Percentiles rank a stretch among this genome's conserved stretches.
These are phyloP conservation scores for Tolypocladium ovalisporum DNA, from an alignment of 2,329 filamentous ascomycete species.

Conservation along the genomic window DNA sequence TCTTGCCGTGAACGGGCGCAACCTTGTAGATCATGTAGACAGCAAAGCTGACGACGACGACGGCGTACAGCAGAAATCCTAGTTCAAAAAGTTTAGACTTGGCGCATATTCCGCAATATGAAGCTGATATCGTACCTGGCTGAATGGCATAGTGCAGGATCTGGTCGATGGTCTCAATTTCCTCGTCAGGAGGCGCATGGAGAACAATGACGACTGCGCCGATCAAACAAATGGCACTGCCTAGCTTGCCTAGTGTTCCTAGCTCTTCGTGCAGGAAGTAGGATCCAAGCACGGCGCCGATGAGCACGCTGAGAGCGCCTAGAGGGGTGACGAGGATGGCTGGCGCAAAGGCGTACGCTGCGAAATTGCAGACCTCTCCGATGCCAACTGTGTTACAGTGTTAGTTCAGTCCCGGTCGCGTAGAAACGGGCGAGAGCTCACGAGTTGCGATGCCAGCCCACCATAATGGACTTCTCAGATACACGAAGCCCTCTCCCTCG, in stretches of 20 bases:
- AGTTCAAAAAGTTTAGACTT: slow-evolving; percentile 3
- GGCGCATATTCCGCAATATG: background rate
- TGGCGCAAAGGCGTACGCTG: slow-evolving; percentile 93
- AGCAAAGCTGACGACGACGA: slow-evolving; percentile 71
- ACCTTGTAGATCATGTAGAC: slow-evolving; percentile 94
- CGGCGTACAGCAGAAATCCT: slow-evolving; percentile 87
- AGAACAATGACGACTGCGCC: slow-evolving; percentile 96
- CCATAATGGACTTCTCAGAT: slow-evolving; percentile 91
- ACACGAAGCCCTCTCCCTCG: slow-evolving; percentile 91
- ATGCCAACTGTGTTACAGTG: slow-evolving; percentile 57
- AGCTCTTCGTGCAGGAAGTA: slow-evolving; percentile 89
- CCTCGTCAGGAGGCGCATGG: slow-evolving; percentile 88
- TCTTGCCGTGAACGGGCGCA: slow-evolving; percentile 80
- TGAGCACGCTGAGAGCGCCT: slow-evolving; percentile 86
- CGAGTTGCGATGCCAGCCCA: slow-evolving; percentile 89
- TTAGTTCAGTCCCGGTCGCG: slow-evolving; percentile 8
- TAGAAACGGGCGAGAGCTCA: slow-evolving; percentile 33
- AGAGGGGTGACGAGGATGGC: slow-evolving; percentile 97
- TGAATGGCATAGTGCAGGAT: slow-evolving; percentile 85
- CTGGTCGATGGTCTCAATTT: slow-evolving; percentile 83
- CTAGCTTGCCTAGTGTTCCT: slow-evolving; percentile 83
- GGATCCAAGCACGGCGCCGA: slow-evolving; percentile 86
- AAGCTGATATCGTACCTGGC: slow-evolving; percentile 53
- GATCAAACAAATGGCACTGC: slow-evolving; percentile 91
- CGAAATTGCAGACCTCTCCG: slow-evolving; percentile 94